Percentiles rank a stretch among this genome's conserved stretches.
Evolutionary conservation across 2,329 filamentous ascomycete species (phyloP).

Genomic region (Venturia asperata): DNA sequence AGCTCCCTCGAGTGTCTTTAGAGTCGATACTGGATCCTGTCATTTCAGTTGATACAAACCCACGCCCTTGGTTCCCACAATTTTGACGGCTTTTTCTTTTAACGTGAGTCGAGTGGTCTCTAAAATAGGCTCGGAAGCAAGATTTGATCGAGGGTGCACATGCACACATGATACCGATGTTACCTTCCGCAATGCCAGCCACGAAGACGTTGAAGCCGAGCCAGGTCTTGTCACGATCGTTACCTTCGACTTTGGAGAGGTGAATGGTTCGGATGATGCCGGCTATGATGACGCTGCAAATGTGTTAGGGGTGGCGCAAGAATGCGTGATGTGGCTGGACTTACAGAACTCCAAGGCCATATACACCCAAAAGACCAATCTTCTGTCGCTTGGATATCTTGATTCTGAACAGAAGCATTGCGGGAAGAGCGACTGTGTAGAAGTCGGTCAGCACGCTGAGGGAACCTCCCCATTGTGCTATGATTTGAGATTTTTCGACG

Average conservation of each 20-base stretch:
- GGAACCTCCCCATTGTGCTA: conserved; percentile 21
- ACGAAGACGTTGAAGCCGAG: conserved; percentile 14
- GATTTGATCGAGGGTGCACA: conserved; percentile 20
- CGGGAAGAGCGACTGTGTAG: conserved; percentile 24
- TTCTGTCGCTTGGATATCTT: conserved; percentile 23
- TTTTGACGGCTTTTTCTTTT: neutral
- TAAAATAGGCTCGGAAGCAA: conserved; percentile 10
- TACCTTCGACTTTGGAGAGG: conserved; percentile 20
- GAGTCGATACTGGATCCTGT: neutral
- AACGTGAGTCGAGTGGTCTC: neutral
- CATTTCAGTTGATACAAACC: neutral
- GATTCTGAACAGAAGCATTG: conserved; percentile 23
- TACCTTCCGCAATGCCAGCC: conserved; percentile 17
- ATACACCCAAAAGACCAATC: conserved; percentile 22
- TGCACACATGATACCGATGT: conserved; percentile 20
- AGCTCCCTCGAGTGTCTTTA: neutral
- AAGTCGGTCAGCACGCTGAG: conserved; percentile 23
- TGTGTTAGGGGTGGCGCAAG: conserved; percentile 13
- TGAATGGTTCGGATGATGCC: conserved; percentile 30
- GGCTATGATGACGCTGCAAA: conserved; percentile 27
- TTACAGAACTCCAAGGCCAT: conserved; percentile 22
- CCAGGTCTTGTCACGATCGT: conserved; percentile 14
- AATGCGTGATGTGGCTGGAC: conserved; percentile 12
- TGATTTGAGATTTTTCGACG: neutral
- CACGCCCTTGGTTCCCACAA: neutral